A percentile compares a stretch with the other conserved stretches of the same genome.
phyloP scores from a whole-genome alignment of 768 basidiomycete genomes.

The Thelephora ganbajun region DNA sequence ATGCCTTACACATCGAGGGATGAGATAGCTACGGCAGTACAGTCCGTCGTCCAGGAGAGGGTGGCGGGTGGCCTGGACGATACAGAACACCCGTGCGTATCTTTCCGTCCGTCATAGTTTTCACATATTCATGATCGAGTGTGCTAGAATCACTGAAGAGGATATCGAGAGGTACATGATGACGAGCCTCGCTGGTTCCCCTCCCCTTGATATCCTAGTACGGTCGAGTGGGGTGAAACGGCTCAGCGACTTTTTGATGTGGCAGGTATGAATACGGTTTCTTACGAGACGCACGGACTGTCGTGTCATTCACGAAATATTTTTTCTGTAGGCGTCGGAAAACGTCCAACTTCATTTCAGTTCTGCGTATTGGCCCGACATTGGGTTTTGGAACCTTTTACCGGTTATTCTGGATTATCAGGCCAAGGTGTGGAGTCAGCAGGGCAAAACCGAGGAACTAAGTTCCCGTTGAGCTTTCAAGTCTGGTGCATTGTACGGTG shows the following conservation, averaged over 20 bases:
- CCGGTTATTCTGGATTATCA: conserved; percentile 86
- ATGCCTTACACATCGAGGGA: conserved; percentile 88
- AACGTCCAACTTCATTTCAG: conserved; percentile 82
- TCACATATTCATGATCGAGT: not conserved
- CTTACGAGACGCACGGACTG: not conserved
- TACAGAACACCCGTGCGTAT: conserved; percentile 15
- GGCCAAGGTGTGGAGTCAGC: conserved; percentile 42
- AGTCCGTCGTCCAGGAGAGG: conserved; percentile 30
- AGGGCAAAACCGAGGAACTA: too few relatives aligned
- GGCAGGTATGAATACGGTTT: conserved; percentile 60
- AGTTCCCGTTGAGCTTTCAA: too few relatives aligned
- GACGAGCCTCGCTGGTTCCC: conserved; percentile 49
- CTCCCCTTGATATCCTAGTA: conserved; percentile 79
- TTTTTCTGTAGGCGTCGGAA: conserved; percentile 29
- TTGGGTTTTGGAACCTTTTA: conserved; percentile 74
- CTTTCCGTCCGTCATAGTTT: not conserved
- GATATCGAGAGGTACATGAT: conserved; percentile 56
- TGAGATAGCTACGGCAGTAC: conserved; percentile 77
- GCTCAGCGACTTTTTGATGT: conserved; percentile 81
- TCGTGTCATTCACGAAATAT: conserved; percentile 3
- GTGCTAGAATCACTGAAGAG: conserved; percentile 45
- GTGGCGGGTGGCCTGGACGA: conserved; percentile 16
- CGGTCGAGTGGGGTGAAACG: conserved; percentile 86
- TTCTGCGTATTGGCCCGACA: conserved; percentile 83
- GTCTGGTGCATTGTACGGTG: too few relatives aligned